Evolutionary conservation across 2,329 filamentous ascomycete genomes (phyloP).

Genomic region (Pyrenophora tritici-repentis): DNA sequence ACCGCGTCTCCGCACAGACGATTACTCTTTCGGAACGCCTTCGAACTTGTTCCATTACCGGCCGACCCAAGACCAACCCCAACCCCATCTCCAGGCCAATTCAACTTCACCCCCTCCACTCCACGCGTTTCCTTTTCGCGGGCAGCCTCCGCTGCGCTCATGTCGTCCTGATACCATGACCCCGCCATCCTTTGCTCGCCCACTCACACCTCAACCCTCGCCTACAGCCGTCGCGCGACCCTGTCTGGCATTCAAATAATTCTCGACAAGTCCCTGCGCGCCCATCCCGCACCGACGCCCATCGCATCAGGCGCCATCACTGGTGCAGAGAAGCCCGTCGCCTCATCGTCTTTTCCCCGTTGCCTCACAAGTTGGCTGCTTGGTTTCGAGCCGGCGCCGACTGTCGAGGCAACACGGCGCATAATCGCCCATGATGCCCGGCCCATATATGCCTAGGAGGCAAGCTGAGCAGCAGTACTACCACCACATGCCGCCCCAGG

Average conservation of each 20-base stretch:
- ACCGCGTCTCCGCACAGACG: conserved; percentile 21
- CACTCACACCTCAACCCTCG: conserved; percentile 24
- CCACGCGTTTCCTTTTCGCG: conserved; percentile 19
- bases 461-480: conserved; percentile 48
- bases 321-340: conserved; percentile 4
- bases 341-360: conserved; percentile 21
- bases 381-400: conserved; percentile 45
- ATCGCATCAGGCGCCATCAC: conserved; percentile 4
- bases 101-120: conserved; percentile 12
- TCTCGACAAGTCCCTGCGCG: conserved; percentile 17
- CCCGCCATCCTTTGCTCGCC: conserved; percentile 28
- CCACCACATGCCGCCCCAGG: conserved; percentile 31
- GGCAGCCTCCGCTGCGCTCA: conserved; percentile 40
- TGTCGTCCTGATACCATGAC: conserved; percentile 46
- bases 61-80: conserved; percentile 9
- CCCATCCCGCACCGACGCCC: conserved; percentile 11
- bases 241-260: conserved; percentile 34
- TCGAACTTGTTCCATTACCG: conserved; percentile 24
- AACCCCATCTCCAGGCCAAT: conserved; percentile 6
- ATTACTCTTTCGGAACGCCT: conserved; percentile 8
- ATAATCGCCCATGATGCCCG: conserved; percentile 75
- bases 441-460: conserved; percentile 58
- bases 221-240: conserved; percentile 36
- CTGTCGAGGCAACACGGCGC: conserved; percentile 47
- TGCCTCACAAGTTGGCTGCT: conserved; percentile 48